Evolutionary conservation across 257 asterid genomes (phyloP), one percentile per base, ranked within the genome.

Genomic region (Hygrophila difformis): DNA sequence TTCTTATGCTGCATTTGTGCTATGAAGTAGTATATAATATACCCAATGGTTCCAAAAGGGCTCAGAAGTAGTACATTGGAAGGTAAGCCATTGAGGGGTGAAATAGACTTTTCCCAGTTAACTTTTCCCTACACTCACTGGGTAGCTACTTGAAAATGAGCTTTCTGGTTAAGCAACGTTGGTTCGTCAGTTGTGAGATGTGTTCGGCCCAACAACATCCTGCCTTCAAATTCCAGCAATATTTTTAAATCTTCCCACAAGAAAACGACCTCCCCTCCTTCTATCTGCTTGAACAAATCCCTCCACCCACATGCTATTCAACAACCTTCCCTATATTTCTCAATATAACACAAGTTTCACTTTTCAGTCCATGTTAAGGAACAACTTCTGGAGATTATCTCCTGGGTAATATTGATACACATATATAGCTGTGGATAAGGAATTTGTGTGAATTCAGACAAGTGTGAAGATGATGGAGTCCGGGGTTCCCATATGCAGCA

Each of bases 141-240:
- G 31, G 31, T 26, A 26, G 31, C 4, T 3, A 3, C 46, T n/a
- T 46, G 2, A 36, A 24, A 36, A 33, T 49, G 37, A 12, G 37
- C 37, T 33, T 33, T 33, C 12, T 10, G 6, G 41, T 47, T 23
- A 50, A 55, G 65, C 4, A 12, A 20, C 6, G 62, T 69, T 57
- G 60, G 74, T 63, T 55, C 57, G 79, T 76, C 47, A 40, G 84
- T 61, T 70, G 72, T 26, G 31, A 56, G 87, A 71, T 68, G 78
- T 66, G 51, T 39, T 63, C 65, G 60, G 58, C 54, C 76, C 79
- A 81, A 77, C 93, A 53, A 51, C 45, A 74, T 57, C 75, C 82
- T 88, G 71, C 77, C 97, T 84, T 88, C 56, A 52, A 68, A 61
- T 63, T 77, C 78, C 96, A 67, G 97, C 97, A 84, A 73, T 26